Evolutionary conservation across 2,329 filamentous ascomycete genomes (phyloP), one percentile per base, ranked within the genome.

Genomic region (Colletotrichum sp.): DNA sequence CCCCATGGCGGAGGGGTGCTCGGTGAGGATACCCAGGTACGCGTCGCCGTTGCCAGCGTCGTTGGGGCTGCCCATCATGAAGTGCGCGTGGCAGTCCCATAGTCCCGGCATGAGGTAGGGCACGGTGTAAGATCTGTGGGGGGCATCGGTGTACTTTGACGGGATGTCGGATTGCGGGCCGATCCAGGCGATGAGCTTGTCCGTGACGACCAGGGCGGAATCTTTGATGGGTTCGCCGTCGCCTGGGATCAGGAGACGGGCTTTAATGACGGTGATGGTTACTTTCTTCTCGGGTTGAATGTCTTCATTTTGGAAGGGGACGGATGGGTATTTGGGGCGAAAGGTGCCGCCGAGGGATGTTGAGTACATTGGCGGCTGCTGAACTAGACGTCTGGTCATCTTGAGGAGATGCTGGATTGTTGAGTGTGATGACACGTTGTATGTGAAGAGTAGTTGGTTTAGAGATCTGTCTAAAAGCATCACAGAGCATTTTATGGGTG

Each of bases 71-170:
- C 79, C 76, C 16, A 86, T 88, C 6, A 83, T 77, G 76, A 87
- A 88, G 79, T 90, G 89, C 1, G 85, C 83, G 79, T 90, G 88
- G 76, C 84, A 87, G 74, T 91, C 89, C 88, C 88, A 90, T 19
- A 91, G 83, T 4, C 89, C 89, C 0, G 89, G 88, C 82, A 90
- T 86, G 9, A 89, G 79, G 11, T 87, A 85, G 0, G 85, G 84
- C 12, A 89, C 85, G n/a, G 82, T 78, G 2, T 80, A 78, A 63
- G 71, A 44, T 78, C 79, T 83, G 73, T 83, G 80, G 5, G 81
- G 75, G 3, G 75, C 78, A 8, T 79, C 72, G 8, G 79, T 80
- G 79, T 84, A 85, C 11, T 80, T 78, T 3, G 75, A 61, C 0
- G 82, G 82, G 6, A 86, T 55, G 16, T 79, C 63, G 48, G 78